These are phyloP conservation scores for Aspergillus bertholletiae DNA, from an alignment of 495 filamentous ascomycete genomes.

Conservation along the genomic window DNA sequence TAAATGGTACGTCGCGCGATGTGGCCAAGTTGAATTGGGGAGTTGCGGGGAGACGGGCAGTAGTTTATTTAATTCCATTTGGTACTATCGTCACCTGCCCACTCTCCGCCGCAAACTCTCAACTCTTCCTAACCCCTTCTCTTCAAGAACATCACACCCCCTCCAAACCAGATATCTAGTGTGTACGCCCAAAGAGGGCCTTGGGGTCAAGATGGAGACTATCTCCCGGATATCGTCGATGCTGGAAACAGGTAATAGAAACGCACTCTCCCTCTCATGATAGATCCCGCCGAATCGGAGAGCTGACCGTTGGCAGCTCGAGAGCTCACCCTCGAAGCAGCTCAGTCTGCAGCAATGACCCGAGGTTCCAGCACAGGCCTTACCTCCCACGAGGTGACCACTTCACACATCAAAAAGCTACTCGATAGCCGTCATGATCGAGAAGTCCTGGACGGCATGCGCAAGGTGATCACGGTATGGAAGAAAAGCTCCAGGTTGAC, in stretches of 20 bases:
- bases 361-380: constrained; percentile 38
- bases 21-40: neutral
- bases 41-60: constrained; percentile 2
- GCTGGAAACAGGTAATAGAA: constrained; percentile 77
- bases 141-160: constrained; percentile 12
- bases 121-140: constrained; percentile 2
- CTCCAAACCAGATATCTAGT: constrained; percentile 14
- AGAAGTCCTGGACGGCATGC: constrained; percentile 87
- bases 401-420: constrained; percentile 81
- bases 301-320: constrained; percentile 58
- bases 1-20: neutral
- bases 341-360: constrained; percentile 65
- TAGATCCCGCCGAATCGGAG: neutral
- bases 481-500: constrained; percentile 1
- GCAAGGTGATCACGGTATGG: constrained; percentile 82
- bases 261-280: neutral
- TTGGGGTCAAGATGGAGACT: constrained; percentile 72
- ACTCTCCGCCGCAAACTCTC: constrained; percentile 8
- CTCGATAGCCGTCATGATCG: constrained; percentile 91
- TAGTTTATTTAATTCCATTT: constrained; percentile 2
- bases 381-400: constrained; percentile 43
- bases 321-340: constrained; percentile 95
- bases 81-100: constrained; percentile 15
- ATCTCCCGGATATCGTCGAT: constrained; percentile 89
- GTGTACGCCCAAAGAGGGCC: constrained; percentile 16